phyloP scores from a whole-genome alignment of 495 filamentous ascomycete genomes.

The Penicillium mononematosum region DNA sequence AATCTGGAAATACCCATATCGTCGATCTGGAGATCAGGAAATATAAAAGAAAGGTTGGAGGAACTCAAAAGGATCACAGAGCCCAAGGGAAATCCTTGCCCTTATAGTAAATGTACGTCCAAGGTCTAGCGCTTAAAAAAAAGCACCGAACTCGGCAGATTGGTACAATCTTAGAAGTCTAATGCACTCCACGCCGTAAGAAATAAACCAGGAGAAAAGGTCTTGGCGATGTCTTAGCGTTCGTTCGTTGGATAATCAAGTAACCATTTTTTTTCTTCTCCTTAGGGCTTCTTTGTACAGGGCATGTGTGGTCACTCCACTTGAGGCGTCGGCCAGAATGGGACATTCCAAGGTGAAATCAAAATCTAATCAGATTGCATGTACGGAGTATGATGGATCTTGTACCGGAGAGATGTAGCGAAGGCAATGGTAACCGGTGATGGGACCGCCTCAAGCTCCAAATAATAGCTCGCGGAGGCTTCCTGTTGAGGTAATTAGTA shows the following conservation, averaged over 20 bases:
- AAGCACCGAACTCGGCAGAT: slow-evolving; percentile 8
- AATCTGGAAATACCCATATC: slow-evolving; percentile 13
- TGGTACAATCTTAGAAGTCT: slow-evolving; percentile 7
- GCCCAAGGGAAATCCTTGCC: not conserved
- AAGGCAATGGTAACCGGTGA: slow-evolving; percentile 2
- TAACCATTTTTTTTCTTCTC: not conserved
- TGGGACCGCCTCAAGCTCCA: not conserved
- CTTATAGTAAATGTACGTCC: slow-evolving; percentile 5
- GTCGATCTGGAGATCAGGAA: not conserved
- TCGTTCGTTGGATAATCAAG: not conserved
- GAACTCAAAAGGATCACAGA: slow-evolving; percentile 5
- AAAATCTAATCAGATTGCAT: slow-evolving; percentile 11
- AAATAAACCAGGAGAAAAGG: not conserved
- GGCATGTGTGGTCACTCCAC: slow-evolving; percentile 4
- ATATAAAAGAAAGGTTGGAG: not conserved
- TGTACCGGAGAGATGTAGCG: not conserved
- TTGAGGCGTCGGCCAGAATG: not conserved
- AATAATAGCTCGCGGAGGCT: not conserved
- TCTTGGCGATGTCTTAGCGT: slow-evolving; percentile 11
- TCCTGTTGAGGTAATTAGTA: slow-evolving; percentile 5
- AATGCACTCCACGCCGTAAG: slow-evolving; percentile 8
- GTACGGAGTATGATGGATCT: not conserved
- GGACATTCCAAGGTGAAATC: not conserved
- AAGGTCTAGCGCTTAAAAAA: not conserved
- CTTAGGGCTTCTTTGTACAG: not conserved